A percentile compares a stretch with the other conserved stretches of the same genome.
Evolutionary conservation across 75 land plant species (phyloP).

Genomic region (Pseudotsuga menziesii): DNA sequence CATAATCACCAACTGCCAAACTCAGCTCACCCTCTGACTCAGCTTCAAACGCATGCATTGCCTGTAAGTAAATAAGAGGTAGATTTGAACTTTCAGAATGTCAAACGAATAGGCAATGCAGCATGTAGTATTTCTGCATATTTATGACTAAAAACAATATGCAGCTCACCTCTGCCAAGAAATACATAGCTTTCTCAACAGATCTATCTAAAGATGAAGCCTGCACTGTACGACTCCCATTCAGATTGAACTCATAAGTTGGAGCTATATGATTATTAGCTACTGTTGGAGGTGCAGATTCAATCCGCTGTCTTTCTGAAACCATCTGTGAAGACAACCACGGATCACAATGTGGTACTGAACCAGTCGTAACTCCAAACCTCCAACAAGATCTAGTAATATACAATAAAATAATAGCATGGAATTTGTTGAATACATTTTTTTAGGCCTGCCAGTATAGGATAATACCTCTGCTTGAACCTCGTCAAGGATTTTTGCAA

Average conservation of each 20-base stretch:
- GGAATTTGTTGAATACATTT: not conserved
- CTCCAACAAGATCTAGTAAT: not conserved
- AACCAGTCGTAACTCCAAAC: not conserved
- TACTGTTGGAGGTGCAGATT: slow-evolving; percentile 47
- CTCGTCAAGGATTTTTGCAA: slow-evolving; percentile 62
- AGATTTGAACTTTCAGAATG: slow-evolving; percentile 2
- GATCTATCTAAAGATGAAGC: slow-evolving; percentile 18
- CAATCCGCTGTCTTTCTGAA: slow-evolving; percentile 60
- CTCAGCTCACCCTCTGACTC: slow-evolving; percentile 75
- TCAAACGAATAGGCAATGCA: not conserved
- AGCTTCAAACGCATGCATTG: slow-evolving; percentile 72
- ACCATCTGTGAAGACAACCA: slow-evolving; percentile 39
- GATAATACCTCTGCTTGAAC: slow-evolving; percentile 64
- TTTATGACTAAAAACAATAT: not conserved
- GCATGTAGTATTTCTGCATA: not conserved
- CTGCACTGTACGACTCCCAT: slow-evolving; percentile 14
- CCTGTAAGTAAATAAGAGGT: slow-evolving; percentile 37
- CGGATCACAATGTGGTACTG: not conserved
- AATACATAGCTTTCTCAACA: slow-evolving; percentile 38
- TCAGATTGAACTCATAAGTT: slow-evolving; percentile 53
- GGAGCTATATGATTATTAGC: slow-evolving; percentile 31
- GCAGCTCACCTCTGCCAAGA: slow-evolving; percentile 59
- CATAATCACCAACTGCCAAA: slow-evolving; percentile 77
- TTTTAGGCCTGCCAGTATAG: not conserved
- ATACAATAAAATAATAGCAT: not conserved